Evolutionary conservation across 495 filamentous ascomycete genomes (phyloP).

Genomic region (Clavariopsis aquatica): DNA sequence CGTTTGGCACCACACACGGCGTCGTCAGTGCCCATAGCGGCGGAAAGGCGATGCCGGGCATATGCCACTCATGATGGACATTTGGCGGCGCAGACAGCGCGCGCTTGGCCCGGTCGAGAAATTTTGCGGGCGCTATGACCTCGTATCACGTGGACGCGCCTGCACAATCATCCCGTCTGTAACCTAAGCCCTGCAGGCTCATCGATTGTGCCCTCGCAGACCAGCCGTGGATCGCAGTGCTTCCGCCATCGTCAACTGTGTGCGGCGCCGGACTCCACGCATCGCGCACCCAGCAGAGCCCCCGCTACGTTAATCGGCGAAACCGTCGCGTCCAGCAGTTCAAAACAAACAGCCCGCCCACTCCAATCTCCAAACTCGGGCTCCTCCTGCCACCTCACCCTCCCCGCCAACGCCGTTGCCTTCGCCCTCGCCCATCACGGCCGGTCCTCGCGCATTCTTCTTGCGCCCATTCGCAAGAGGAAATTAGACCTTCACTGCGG

Average conservation of each 20-base stretch:
- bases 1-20: constrained; percentile 6
- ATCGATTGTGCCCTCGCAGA: background rate
- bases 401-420: background rate
- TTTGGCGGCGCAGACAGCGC: background rate
- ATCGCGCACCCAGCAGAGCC: background rate
- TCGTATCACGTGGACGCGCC: constrained; percentile 4
- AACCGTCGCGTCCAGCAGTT: background rate
- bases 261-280: background rate
- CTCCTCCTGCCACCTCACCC: background rate
- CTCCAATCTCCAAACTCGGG: background rate
- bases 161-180: background rate
- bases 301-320: background rate
- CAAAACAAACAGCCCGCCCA: background rate
- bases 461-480: background rate
- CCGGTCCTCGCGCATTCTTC: background rate
- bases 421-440: background rate
- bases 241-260: background rate
- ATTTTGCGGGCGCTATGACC: background rate
- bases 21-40: background rate
- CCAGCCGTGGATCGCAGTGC: too few species aligned
- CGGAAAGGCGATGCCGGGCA: background rate
- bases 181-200: background rate
- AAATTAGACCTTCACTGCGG: background rate
- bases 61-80: background rate
- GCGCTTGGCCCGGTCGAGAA: background rate